Percentiles rank a stretch among this genome's conserved stretches.
Evolutionary conservation across 148 eudicot genomes (phyloP).

Genomic region (Rhododendron griersonianum): DNA sequence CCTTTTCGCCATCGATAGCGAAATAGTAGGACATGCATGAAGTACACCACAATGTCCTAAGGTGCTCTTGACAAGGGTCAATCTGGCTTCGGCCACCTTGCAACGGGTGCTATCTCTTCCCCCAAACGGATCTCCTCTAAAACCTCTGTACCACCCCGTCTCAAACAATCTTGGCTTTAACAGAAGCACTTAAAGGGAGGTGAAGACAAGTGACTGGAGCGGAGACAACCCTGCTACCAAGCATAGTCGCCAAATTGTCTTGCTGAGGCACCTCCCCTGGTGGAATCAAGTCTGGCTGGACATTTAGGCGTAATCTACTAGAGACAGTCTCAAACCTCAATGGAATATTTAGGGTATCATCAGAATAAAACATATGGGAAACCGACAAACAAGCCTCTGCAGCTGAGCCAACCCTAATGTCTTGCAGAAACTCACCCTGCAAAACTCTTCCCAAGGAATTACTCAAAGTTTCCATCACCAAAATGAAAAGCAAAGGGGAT

Average conservation of each 20-base stretch:
- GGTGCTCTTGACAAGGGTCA: background rate
- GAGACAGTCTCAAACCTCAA: background rate
- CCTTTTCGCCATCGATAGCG: background rate
- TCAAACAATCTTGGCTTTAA: background rate
- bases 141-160: background rate
- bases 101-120: background rate
- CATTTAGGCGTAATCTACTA: background rate
- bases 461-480: background rate
- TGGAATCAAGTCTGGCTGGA: background rate
- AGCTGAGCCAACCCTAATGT: background rate
- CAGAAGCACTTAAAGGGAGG: background rate
- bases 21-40: background rate
- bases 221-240: background rate
- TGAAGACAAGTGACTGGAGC: background rate
- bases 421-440: background rate
- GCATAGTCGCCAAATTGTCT: background rate
- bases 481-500: background rate
- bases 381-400: background rate
- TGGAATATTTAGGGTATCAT: background rate
- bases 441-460: background rate
- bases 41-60: background rate
- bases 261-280: background rate
- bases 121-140: background rate
- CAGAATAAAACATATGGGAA: background rate
- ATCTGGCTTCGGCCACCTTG: background rate